Conservation (phyloP, 768 basidiomycete species). For the Obba rivulosa region DNA sequence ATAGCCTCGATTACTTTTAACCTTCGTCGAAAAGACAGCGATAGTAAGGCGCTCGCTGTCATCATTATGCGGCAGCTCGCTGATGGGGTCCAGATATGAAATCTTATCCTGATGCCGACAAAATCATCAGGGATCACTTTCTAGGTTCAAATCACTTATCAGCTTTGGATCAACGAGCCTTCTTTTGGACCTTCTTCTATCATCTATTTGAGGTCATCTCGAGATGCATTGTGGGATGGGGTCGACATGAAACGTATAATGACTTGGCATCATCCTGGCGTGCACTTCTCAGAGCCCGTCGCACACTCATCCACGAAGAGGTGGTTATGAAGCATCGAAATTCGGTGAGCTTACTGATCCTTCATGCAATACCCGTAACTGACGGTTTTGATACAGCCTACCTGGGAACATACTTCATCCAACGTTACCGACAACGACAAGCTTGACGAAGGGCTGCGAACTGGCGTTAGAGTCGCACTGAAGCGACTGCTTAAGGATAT, state of each 20-base stretch:
- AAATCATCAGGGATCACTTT: no score
- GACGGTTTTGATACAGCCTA: neutral
- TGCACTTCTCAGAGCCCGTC: no score
- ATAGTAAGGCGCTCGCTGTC: neutral
- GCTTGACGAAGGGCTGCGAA: neutral
- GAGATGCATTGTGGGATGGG: no score
- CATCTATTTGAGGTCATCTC: neutral
- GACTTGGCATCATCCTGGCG: no score
- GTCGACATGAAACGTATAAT: no score
- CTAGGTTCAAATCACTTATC: neutral
- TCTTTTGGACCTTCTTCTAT: neutral
- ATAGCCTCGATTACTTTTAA: constrained; percentile 23
- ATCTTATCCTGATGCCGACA: neutral
- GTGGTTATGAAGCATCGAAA: neutral
- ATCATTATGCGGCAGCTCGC: neutral
- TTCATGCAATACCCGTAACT: neutral
- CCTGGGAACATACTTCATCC: no score
- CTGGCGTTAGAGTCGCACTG: neutral
- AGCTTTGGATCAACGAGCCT: neutral
- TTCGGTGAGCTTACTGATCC: neutral
- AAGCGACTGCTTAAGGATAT: neutral
- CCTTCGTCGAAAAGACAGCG: constrained; percentile 2
- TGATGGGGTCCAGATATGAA: neutral
- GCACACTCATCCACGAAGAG: no score
- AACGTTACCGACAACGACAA: no score